Evolutionary conservation across 2,329 filamentous ascomycete genomes (phyloP).

Genomic region (Microdochium bolleyi): DNA sequence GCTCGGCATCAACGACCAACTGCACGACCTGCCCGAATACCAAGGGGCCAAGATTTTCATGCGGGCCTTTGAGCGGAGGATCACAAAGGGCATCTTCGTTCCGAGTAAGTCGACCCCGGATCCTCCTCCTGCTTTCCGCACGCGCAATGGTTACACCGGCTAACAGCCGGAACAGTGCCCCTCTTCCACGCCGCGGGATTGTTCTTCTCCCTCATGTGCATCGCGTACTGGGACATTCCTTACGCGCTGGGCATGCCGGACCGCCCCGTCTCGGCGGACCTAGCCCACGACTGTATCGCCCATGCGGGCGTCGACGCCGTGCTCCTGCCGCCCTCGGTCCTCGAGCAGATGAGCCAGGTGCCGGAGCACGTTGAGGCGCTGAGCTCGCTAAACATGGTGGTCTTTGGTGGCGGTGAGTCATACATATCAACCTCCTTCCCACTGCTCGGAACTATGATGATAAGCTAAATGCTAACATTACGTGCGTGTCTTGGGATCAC

Average conservation of each 20-base stretch:
- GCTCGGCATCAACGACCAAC: constrained; percentile 6
- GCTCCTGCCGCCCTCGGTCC: constrained; percentile 25
- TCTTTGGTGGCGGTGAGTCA: constrained; percentile 21
- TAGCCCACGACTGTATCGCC: constrained; percentile 21
- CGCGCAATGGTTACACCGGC: background rate
- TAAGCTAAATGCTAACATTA: background rate
- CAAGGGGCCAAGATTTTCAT: constrained; percentile 1
- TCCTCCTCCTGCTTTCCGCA: background rate
- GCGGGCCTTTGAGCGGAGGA: constrained; percentile 1
- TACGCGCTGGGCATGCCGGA: constrained; percentile 20
- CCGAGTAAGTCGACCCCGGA: constrained; percentile 8
- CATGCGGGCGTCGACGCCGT: constrained; percentile 16
- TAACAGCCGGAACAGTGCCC: constrained; percentile 19
- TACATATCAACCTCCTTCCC: background rate
- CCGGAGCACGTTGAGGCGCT: constrained; percentile 16
- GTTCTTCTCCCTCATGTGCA: constrained; percentile 10
- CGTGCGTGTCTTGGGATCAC: background rate
- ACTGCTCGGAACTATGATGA: background rate
- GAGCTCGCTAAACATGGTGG: constrained; percentile 15
- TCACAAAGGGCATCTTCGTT: constrained; percentile 8
- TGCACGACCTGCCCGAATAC: constrained; percentile 4
- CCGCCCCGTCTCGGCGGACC: constrained; percentile 24
- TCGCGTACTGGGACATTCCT: constrained; percentile 20
- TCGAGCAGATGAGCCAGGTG: constrained; percentile 26
- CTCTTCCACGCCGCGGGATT: constrained; percentile 29